Percentiles rank a stretch among this genome's conserved stretches.
phyloP scores from a whole-genome alignment of 1,284 basidiomycete genomes.

The Leccinum subspadiceum region DNA sequence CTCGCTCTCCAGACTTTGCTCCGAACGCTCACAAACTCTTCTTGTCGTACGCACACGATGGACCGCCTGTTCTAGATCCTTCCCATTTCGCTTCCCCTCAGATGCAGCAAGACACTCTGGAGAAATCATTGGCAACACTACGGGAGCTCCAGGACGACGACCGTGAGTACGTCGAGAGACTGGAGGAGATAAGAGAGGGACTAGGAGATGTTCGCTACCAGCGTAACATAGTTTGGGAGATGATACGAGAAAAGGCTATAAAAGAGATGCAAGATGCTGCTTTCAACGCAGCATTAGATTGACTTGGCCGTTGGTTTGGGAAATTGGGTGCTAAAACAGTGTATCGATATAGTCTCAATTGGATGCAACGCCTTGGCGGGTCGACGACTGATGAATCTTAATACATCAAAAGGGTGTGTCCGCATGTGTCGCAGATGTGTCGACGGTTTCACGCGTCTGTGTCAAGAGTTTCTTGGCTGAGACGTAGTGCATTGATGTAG shows the following conservation, averaged over 20 bases:
- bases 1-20: slow-evolving; percentile 62
- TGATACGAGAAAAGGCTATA: slow-evolving; percentile 68
- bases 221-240: slow-evolving; percentile 67
- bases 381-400: neutral
- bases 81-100: slow-evolving; percentile 64
- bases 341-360: slow-evolving; percentile 3
- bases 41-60: slow-evolving; percentile 46
- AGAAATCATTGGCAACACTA: slow-evolving; percentile 67
- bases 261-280: slow-evolving; percentile 69
- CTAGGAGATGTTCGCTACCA: slow-evolving; percentile 69
- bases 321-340: neutral
- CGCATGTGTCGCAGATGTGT: neutral
- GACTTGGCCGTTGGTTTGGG: slow-evolving; percentile 2
- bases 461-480: neutral
- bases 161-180: slow-evolving; percentile 74
- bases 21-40: slow-evolving; percentile 67
- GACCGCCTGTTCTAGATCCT: slow-evolving; percentile 47
- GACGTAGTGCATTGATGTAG: neutral
- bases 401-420: neutral
- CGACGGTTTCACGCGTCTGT: neutral
- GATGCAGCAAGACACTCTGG: slow-evolving; percentile 63
- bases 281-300: slow-evolving; percentile 39
- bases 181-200: slow-evolving; percentile 76
- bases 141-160: slow-evolving; percentile 79
- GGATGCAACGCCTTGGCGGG: slow-evolving; percentile 1